These are phyloP conservation scores for Voacanga thouarsii DNA, from an alignment of 257 asterid genomes.

Conservation along the genomic window DNA sequence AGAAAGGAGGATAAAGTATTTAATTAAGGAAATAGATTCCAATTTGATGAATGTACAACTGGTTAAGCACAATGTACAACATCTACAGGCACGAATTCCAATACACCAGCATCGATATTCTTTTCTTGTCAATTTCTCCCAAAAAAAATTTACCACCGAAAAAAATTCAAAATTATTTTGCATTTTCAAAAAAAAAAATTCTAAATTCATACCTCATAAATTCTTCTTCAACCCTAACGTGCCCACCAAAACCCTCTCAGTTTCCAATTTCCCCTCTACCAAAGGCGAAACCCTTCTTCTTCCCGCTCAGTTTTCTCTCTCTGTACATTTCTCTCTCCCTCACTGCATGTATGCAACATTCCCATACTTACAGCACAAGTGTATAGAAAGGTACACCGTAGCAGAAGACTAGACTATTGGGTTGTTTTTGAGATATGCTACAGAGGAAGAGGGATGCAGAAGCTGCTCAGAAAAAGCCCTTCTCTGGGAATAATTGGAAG, in stretches of 20 bases:
- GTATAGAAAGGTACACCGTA: too few relatives aligned
- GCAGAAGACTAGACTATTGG: neutral
- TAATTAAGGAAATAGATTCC: too few relatives aligned
- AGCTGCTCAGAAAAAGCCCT: slow-evolving; percentile 32
- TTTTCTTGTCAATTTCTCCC: too few relatives aligned
- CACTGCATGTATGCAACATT: neutral
- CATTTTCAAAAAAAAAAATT: too few relatives aligned
- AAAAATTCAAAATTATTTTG: neutral
- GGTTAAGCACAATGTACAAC: too few relatives aligned
- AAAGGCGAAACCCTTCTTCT: slow-evolving; percentile 3
- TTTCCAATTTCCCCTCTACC: neutral
- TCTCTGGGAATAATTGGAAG: slow-evolving; percentile 5
- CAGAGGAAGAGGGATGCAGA: slow-evolving; percentile 33
- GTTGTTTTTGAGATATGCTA: slow-evolving; percentile 28
- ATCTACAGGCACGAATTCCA: too few relatives aligned
- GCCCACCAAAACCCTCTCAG: neutral
- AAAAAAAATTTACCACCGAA: too few relatives aligned
- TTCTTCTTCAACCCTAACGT: neutral
- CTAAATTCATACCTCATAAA: neutral
- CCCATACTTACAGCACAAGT: neutral
- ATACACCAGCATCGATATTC: too few relatives aligned
- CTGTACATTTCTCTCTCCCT: neutral
- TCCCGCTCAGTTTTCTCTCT: slow-evolving; percentile 1
- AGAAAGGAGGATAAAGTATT: too few relatives aligned
- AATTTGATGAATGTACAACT: too few relatives aligned